These are phyloP conservation scores for Leersia perrieri DNA, from an alignment of 176 grass and related monocot species.

Conservation along the genomic window DNA sequence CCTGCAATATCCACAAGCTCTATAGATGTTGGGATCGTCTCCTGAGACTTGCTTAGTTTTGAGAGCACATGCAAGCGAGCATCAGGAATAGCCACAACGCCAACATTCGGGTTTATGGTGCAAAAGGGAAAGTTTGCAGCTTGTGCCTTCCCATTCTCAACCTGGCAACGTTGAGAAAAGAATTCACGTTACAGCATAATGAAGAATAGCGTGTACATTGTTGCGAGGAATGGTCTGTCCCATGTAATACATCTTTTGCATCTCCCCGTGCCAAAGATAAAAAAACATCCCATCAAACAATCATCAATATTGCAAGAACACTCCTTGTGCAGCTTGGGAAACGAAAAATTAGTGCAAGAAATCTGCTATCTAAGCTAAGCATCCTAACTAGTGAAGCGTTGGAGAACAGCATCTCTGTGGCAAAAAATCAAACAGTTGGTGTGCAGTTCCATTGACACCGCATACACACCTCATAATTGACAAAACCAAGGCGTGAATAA, in stretches of 20 bases:
- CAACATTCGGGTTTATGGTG: slow-evolving; percentile 91
- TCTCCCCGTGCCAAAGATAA: background rate
- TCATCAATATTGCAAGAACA: background rate
- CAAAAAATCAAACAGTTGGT: slow-evolving; percentile 49
- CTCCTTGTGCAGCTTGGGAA: background rate
- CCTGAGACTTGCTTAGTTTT: slow-evolving; percentile 83
- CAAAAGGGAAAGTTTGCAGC: slow-evolving; percentile 96
- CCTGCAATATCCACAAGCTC: slow-evolving; percentile 99
- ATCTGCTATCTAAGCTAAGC: background rate
- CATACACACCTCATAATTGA: background rate
- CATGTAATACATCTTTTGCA: background rate
- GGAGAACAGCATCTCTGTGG: background rate
- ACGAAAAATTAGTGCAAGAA: background rate
- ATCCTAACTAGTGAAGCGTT: background rate
- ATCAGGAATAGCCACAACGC: slow-evolving; percentile 82
- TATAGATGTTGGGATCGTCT: slow-evolving; percentile 69
- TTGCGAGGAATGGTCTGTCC: background rate
- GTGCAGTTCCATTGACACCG: background rate
- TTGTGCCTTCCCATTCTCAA: slow-evolving; percentile 96
- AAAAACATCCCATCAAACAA: background rate
- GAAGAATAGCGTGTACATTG: background rate
- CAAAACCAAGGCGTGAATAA: background rate
- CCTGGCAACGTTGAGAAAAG: slow-evolving; percentile 38
- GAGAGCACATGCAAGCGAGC: slow-evolving; percentile 72
- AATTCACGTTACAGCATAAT: background rate